phyloP scores from a whole-genome alignment of 108 stramenopile species.

The Pseudonitzschia multiseries region DNA sequence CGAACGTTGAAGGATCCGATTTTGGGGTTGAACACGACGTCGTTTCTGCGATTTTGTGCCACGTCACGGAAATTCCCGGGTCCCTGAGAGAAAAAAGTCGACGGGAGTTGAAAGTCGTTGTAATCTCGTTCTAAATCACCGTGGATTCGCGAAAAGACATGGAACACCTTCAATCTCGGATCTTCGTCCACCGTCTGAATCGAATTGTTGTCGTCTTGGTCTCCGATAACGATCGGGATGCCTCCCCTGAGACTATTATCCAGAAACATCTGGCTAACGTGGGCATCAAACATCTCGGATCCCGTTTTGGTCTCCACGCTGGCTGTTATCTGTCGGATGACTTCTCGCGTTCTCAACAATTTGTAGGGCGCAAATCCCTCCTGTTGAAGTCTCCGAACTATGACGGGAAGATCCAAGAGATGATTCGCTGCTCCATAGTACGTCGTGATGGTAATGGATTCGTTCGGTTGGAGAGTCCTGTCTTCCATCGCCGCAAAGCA shows the following conservation, averaged over 20 bases:
- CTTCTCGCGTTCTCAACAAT: constrained; percentile 47
- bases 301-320: constrained; percentile 58
- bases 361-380: constrained; percentile 62
- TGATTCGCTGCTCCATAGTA: constrained; percentile 70
- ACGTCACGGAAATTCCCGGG: constrained; percentile 84
- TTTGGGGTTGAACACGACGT: constrained; percentile 70
- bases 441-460: constrained; percentile 49
- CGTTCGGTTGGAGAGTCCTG: constrained; percentile 47
- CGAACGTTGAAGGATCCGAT: constrained; percentile 75
- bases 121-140: constrained; percentile 90
- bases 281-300: constrained; percentile 65
- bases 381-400: constrained; percentile 47
- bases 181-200: constrained; percentile 60
- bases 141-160: constrained; percentile 78
- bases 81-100: constrained; percentile 74
- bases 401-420: constrained; percentile 55
- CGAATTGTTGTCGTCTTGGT: constrained; percentile 46
- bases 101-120: constrained; percentile 67
- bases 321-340: constrained; percentile 66
- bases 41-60: constrained; percentile 75
- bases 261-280: constrained; percentile 75
- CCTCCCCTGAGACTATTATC: constrained; percentile 86
- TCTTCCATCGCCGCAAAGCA: constrained; percentile 74
- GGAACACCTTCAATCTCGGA: constrained; percentile 60
- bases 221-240: constrained; percentile 75